Conservation (phyloP, 2,329 filamentous ascomycete species). For the Ophiostoma tasmaniense region DNA sequence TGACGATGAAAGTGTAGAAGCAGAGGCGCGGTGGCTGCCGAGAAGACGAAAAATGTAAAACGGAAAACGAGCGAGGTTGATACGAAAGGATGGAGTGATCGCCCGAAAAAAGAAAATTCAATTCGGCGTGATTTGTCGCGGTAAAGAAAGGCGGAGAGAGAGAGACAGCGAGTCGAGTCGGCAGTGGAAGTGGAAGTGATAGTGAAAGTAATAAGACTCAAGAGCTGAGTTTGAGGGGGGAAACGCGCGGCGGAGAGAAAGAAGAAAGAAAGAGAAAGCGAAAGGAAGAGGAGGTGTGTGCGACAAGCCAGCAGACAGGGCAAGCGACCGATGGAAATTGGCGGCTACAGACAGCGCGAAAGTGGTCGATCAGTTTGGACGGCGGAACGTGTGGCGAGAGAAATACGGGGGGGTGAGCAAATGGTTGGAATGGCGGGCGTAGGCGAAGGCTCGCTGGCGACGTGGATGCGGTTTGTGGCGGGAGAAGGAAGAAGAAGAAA, state of each 20-base stretch:
- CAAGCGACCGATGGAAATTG: not conserved
- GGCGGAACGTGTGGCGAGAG: constrained; percentile 4
- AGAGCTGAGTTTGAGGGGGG: not conserved
- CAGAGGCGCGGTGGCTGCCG: not conserved
- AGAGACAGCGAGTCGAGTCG: not conserved
- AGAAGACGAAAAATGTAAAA: not conserved
- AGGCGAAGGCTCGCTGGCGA: not conserved
- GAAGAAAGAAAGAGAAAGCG: not conserved
- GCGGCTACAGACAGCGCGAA: constrained; percentile 7
- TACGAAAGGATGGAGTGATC: not conserved
- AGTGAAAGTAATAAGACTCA: not conserved
- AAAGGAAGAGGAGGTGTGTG: constrained; percentile 8
- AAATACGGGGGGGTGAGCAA: not conserved
- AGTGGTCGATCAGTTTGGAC: not conserved
- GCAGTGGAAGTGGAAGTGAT: not conserved
- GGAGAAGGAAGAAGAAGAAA: not conserved
- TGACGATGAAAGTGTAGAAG: not conserved
- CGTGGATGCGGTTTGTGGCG: not conserved
- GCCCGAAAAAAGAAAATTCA: not conserved
- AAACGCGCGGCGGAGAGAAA: not conserved
- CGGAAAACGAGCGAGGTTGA: not conserved
- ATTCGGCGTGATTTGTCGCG: not conserved
- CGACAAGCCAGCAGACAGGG: constrained; percentile 5
- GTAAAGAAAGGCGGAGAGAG: not conserved
- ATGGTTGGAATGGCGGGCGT: not conserved